A percentile compares a stretch with the other conserved stretches of the same genome.
phyloP scores from a whole-genome alignment of 345 rosid genomes.

The Triadica sebifera region DNA sequence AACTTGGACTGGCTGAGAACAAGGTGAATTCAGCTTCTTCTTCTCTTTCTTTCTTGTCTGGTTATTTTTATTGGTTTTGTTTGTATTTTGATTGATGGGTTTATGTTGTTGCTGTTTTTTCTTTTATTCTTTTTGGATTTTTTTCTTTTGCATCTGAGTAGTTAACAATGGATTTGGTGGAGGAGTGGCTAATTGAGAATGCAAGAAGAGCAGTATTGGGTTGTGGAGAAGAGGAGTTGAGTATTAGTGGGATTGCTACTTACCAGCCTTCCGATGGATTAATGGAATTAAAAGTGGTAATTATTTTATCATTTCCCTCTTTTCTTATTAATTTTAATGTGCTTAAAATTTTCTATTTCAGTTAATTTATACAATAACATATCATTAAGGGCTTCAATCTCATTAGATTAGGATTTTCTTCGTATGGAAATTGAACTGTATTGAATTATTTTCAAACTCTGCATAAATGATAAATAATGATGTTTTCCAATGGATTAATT shows the following conservation, averaged over 20 bases:
- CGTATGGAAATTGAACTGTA: neutral
- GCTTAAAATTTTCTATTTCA: neutral
- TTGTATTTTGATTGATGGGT: neutral
- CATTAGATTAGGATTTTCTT: no score
- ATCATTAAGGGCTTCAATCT: neutral
- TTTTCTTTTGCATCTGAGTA: conserved; percentile 18
- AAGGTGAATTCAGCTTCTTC: conserved; percentile 32
- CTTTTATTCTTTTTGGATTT: neutral
- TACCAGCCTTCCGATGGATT: conserved; percentile 72
- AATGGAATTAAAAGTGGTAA: conserved; percentile 77
- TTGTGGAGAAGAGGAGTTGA: conserved; percentile 32
- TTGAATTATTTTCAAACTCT: neutral
- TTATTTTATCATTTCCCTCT: neutral
- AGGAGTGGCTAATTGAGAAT: conserved; percentile 60
- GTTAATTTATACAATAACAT: neutral
- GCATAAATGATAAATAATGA: neutral
- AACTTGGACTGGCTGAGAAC: conserved; percentile 73
- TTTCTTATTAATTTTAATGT: neutral
- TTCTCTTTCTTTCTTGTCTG: neutral
- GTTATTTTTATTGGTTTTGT: neutral
- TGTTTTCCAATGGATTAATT: neutral
- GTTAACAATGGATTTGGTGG: conserved; percentile 57
- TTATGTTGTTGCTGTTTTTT: neutral
- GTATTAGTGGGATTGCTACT: conserved; percentile 57
- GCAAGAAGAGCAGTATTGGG: conserved; percentile 48